phyloP scores from a whole-genome alignment of 495 filamentous ascomycete genomes.

The Clavariopsis aquatica region DNA sequence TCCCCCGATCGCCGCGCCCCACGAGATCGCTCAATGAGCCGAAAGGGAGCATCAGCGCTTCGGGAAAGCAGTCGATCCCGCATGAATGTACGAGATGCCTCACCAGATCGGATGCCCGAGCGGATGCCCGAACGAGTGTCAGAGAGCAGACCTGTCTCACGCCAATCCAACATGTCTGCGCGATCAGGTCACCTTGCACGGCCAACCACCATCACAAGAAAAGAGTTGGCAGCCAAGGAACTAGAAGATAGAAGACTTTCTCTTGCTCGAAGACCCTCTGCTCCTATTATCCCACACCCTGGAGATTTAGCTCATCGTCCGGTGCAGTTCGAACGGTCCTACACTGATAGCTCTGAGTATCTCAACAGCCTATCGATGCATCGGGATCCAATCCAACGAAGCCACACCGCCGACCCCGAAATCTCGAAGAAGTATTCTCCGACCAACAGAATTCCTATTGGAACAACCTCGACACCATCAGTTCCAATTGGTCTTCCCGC shows the following conservation, averaged over 20 bases:
- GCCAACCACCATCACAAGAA: slow-evolving; percentile 44
- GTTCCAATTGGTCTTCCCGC: slow-evolving; percentile 69
- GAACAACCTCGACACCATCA: slow-evolving; percentile 40
- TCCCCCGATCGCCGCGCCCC: slow-evolving; percentile 47
- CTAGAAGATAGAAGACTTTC: slow-evolving; percentile 84
- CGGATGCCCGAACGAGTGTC: neutral
- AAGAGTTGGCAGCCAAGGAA: slow-evolving; percentile 79
- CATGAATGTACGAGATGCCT: slow-evolving; percentile 23
- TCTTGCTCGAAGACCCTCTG: slow-evolving; percentile 72
- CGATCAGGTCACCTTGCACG: slow-evolving; percentile 25
- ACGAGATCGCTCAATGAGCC: slow-evolving; percentile 36
- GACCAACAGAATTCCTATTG: slow-evolving; percentile 23
- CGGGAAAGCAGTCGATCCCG: slow-evolving; percentile 31
- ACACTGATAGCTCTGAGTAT: slow-evolving; percentile 44
- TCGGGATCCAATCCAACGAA: slow-evolving; percentile 33
- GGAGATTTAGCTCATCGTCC: slow-evolving; percentile 52
- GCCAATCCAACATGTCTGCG: slow-evolving; percentile 30
- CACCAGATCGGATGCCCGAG: slow-evolving; percentile 29
- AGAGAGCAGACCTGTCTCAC: slow-evolving; percentile 24
- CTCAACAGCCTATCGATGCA: slow-evolving; percentile 35
- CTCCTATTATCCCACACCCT: slow-evolving; percentile 78
- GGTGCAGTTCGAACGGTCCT: slow-evolving; percentile 29
- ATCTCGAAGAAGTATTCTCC: slow-evolving; percentile 33
- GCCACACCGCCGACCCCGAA: slow-evolving; percentile 39
- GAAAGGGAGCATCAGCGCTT: slow-evolving; percentile 18